Base-by-base conservation (phyloP, 2,329 filamentous ascomycete species). In the Alternaria sp. region DNA sequence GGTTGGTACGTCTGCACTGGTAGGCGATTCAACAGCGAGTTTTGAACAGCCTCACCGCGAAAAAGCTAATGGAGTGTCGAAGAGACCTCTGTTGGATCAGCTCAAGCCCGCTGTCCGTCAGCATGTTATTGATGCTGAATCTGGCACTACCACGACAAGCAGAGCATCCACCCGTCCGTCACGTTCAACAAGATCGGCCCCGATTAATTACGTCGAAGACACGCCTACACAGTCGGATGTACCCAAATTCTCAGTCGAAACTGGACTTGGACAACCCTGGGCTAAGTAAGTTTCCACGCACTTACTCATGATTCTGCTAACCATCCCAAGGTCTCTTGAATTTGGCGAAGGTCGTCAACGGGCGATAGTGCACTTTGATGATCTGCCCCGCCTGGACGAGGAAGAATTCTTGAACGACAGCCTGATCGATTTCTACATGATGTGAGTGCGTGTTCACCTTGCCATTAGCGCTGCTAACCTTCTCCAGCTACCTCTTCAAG, bases 351-450 rank as follows among this genome's bases (percentile, higher is more conserved):
- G 88, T 3, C 87, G 85, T 57, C 86, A 87, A 54, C 86, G 89
- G 64, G 88, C 90, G 1, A 88, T 86, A 1, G 88, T 96, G 1
- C 87, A 92, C 60, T 88, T 86, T 64, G 83, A 86, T n/a, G 93
- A 96, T 73, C 89, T 98, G 32, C 81, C 85, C 19, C 86, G 93
- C 45, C 86, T 99, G 3, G 90, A 97, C 64, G 92, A 96, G 66
- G 92, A 90, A 12, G 88, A 97, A 70, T 97, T 91, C 62, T 81
- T 99, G 46, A 99, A 99, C 75, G 96, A 99, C 81, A 97, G 93
- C 73, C 83, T 99, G 26, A 91, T 99, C 69, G 89, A 88, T 54
- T 97, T 97, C 76, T 97, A 96, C 75, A 84, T 97, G 59, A 89
- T 91, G 62, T 77, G 62, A 30, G 72, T 69, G 12, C 65, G 46